Percentiles rank a stretch among this genome's conserved stretches.
Conservation (phyloP, 441 rosid genomes). For the Melastoma candidum region DNA sequence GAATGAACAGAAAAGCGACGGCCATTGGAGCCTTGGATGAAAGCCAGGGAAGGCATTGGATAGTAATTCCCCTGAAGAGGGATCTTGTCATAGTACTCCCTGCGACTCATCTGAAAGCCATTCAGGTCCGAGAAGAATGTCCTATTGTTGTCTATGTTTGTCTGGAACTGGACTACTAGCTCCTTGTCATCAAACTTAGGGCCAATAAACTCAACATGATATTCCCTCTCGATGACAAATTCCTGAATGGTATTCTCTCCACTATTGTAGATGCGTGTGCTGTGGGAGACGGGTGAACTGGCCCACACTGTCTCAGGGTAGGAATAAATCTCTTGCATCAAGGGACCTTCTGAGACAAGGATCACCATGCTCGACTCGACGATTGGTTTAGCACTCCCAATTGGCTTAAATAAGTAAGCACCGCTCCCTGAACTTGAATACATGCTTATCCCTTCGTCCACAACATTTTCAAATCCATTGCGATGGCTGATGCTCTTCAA, state of each 20-base stretch:
- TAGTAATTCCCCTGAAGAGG: constrained; percentile 96
- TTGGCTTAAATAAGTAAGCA: constrained; percentile 84
- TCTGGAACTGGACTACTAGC: constrained; percentile 75
- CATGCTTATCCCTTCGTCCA: constrained; percentile 72
- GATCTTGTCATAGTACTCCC: constrained; percentile 90
- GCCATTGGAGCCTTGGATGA: constrained; percentile 81
- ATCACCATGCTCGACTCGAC: constrained; percentile 46
- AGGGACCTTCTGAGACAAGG: constrained; percentile 59
- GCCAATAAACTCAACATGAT: constrained; percentile 86
- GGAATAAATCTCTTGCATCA: constrained; percentile 79
- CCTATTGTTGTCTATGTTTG: constrained; percentile 56
- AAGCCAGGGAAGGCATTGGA: constrained; percentile 96
- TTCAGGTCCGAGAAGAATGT: constrained; percentile 83
- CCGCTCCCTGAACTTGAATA: constrained; percentile 78
- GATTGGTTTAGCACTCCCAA: constrained; percentile 63
- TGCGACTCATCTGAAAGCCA: constrained; percentile 96
- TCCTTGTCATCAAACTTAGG: constrained; percentile 65
- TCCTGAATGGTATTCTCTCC: constrained; percentile 53
- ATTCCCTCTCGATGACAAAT: constrained; percentile 69
- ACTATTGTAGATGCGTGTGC: constrained; percentile 54
- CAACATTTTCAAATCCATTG: constrained; percentile 37
- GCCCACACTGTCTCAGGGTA: constrained; percentile 67
- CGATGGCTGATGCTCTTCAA: constrained; percentile 44
- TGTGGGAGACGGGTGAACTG: constrained; percentile 62
- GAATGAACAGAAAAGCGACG: constrained; percentile 78